Conservation (phyloP, 2,329 filamentous ascomycete species). For the Epichloe gansuensis region DNA sequence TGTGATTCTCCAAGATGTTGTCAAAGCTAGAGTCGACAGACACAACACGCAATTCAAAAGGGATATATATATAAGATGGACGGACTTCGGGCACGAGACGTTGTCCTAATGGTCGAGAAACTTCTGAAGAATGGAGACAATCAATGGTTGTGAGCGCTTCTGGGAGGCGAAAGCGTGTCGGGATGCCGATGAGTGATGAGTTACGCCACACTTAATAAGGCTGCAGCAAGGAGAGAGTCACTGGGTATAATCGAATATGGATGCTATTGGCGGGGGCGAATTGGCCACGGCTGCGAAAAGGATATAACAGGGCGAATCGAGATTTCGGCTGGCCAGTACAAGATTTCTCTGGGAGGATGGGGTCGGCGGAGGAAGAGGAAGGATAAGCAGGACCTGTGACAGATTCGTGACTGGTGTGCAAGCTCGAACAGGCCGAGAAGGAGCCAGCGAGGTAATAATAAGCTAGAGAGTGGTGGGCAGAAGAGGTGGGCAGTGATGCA, state of each 20-base stretch:
- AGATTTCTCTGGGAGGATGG: background rate
- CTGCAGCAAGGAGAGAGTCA: background rate
- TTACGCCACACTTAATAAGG: background rate
- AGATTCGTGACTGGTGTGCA: background rate
- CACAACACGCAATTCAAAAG: background rate
- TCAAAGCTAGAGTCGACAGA: background rate
- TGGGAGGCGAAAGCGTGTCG: background rate
- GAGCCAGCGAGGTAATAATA: background rate
- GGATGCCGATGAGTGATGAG: background rate
- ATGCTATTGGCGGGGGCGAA: background rate
- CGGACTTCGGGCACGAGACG: background rate
- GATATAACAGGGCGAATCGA: background rate
- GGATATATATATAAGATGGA: background rate
- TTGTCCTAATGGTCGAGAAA: background rate
- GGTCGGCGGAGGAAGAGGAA: background rate
- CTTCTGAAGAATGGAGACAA: background rate
- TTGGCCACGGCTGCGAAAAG: background rate
- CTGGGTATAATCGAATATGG: background rate
- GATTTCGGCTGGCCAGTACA: background rate
- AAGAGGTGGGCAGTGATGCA: conserved; percentile 5
- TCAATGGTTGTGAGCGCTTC: background rate
- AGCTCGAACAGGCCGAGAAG: background rate
- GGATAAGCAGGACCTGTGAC: background rate
- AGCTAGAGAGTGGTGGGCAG: background rate
- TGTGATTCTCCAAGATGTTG: background rate